These are phyloP conservation scores for Spathaspora gorwiae DNA, from an alignment of 805 yeast species.

Conservation along the genomic window DNA sequence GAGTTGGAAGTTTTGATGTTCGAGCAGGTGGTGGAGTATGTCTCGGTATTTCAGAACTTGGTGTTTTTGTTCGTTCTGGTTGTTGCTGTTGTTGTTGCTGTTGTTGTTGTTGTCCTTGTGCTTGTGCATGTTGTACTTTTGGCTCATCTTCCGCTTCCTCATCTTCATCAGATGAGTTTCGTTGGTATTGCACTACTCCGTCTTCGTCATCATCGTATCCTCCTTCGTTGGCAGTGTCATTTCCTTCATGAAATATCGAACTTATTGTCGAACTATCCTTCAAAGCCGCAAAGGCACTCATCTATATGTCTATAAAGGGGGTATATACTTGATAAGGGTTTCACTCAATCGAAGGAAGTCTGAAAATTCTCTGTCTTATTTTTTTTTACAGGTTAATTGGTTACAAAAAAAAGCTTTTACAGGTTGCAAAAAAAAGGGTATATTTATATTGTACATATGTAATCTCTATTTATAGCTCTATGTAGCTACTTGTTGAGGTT, in stretches of 20 bases:
- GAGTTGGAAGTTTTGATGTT: not conserved
- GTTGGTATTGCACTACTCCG: slow-evolving; percentile 16
- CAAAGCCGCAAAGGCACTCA: slow-evolving; percentile 35
- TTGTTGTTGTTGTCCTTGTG: not conserved
- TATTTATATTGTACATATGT: no score
- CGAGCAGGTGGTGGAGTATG: not conserved
- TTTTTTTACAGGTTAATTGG: no score
- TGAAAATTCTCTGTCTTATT: no score
- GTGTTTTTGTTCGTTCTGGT: not conserved
- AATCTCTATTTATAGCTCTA: no score
- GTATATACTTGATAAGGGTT: no score
- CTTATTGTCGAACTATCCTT: slow-evolving; percentile 12
- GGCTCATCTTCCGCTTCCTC: slow-evolving; percentile 5
- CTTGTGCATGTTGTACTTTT: not conserved
- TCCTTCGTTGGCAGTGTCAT: slow-evolving; percentile 2
- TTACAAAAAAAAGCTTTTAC: no score
- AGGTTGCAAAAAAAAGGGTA: no score
- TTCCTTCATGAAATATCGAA: slow-evolving; percentile 9
- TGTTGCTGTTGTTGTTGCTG: not conserved
- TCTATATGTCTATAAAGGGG: slow-evolving; percentile 7
- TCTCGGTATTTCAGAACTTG: not conserved
- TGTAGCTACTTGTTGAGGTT: no score
- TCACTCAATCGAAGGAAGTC: no score
- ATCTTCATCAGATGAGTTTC: slow-evolving; percentile 27
- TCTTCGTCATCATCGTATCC: slow-evolving; percentile 10